phyloP scores from a whole-genome alignment of 164 flowering plant genomes.

The Nelumbo lutea region DNA sequence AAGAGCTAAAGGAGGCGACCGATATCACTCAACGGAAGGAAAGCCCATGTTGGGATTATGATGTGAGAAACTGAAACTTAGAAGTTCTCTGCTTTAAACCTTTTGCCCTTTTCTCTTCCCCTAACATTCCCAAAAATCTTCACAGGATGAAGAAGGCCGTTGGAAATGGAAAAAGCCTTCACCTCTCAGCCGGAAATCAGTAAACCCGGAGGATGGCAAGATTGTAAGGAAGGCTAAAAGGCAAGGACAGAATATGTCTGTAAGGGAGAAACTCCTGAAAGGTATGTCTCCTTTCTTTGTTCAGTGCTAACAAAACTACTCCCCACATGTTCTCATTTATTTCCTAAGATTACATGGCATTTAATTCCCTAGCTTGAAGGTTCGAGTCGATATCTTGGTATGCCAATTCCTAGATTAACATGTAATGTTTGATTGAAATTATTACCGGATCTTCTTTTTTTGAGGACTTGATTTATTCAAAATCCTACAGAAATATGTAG shows the following conservation, averaged over 20 bases:
- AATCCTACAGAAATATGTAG: too few relatives aligned
- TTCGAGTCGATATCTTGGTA: too few relatives aligned
- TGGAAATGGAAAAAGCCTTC: constrained; percentile 82
- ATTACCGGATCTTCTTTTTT: too few relatives aligned
- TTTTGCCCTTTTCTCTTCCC: neutral
- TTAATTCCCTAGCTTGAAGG: too few relatives aligned
- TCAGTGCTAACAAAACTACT: neutral
- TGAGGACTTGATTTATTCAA: too few relatives aligned
- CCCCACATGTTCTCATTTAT: too few relatives aligned
- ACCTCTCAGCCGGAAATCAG: constrained; percentile 46
- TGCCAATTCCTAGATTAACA: too few relatives aligned
- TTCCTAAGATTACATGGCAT: too few relatives aligned
- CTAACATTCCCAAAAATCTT: too few relatives aligned
- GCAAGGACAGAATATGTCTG: constrained; percentile 20
- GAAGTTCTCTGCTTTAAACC: neutral
- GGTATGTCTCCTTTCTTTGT: constrained; percentile 30
- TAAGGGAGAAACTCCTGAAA: constrained; percentile 52
- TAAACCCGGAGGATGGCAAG: constrained; percentile 26
- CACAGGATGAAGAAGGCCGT: constrained; percentile 42
- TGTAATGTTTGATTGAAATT: too few relatives aligned
- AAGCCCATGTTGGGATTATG: constrained; percentile 34
- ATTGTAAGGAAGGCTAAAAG: constrained; percentile 16
- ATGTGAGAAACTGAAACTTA: constrained; percentile 21
- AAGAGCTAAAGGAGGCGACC: constrained; percentile 25
- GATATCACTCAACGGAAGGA: constrained; percentile 26